Evolutionary conservation across 176 grass and related monocot genomes (phyloP).

Genomic region (Elaeis guineensis): DNA sequence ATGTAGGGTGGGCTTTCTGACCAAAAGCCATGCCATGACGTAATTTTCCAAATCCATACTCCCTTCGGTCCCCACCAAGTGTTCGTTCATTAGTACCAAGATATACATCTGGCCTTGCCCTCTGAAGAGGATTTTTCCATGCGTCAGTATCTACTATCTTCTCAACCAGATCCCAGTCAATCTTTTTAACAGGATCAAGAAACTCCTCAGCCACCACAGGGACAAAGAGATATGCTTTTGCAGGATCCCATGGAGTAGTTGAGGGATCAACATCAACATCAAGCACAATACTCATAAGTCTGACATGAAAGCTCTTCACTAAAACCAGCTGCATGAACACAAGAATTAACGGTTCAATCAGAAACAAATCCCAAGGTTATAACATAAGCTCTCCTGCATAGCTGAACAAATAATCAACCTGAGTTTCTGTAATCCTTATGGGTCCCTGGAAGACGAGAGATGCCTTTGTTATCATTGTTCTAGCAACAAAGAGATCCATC

Average conservation of each 20-base stretch:
- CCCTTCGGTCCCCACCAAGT: slow-evolving; percentile 92
- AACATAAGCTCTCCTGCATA: not conserved
- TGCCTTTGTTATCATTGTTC: slow-evolving; percentile 99
- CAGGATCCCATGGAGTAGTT: slow-evolving; percentile 93
- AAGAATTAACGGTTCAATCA: slow-evolving; percentile 7
- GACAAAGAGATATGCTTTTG: slow-evolving; percentile 95
- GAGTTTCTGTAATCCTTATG: slow-evolving; percentile 80
- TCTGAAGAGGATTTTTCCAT: slow-evolving; percentile 94
- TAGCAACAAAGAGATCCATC: slow-evolving; percentile 99
- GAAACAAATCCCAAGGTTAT: no score
- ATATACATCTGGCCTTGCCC: slow-evolving; percentile 90
- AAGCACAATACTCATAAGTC: slow-evolving; percentile 97
- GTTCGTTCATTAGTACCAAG: slow-evolving; percentile 93
- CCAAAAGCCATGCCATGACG: slow-evolving; percentile 70
- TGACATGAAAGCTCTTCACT: slow-evolving; percentile 98
- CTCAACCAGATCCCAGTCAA: slow-evolving; percentile 81
- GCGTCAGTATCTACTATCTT: slow-evolving; percentile 80
- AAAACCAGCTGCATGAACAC: slow-evolving; percentile 60
- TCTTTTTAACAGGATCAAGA: slow-evolving; percentile 48
- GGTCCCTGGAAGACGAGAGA: slow-evolving; percentile 90
- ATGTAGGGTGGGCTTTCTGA: slow-evolving; percentile 90
- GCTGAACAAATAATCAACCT: slow-evolving; percentile 40
- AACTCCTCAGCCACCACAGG: slow-evolving; percentile 51
- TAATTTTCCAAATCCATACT: slow-evolving; percentile 92
- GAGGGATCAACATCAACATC: slow-evolving; percentile 95